These are phyloP conservation scores for Pichia cactophila DNA, from an alignment of 1,139 yeast species.

Conservation along the genomic window DNA sequence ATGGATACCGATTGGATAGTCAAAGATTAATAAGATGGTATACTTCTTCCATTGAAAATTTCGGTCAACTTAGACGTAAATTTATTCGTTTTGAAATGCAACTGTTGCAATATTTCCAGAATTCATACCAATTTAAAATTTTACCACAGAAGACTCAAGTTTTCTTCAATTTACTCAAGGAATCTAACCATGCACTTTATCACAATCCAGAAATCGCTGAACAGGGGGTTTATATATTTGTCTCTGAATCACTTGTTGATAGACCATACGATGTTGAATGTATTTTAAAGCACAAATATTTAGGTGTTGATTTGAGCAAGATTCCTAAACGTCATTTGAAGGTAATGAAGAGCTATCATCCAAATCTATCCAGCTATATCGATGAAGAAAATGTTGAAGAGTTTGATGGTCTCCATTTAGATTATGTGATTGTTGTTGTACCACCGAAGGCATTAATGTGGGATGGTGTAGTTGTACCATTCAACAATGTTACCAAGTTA, in stretches of 20 bases:
- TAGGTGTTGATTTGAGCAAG: conserved; percentile 27
- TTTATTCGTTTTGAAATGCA: conserved; percentile 64
- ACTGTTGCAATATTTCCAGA: conserved; percentile 65
- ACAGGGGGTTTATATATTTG: conserved; percentile 69
- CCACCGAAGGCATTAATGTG: conserved; percentile 84
- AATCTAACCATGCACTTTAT: conserved; percentile 69
- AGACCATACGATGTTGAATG: conserved; percentile 33
- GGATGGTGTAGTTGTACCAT: conserved; percentile 73
- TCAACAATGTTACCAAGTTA: conserved; percentile 32
- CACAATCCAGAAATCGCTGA: conserved; percentile 52
- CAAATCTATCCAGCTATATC: conserved; percentile 11
- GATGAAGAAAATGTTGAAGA: conserved; percentile 34
- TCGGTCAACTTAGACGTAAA: conserved; percentile 80
- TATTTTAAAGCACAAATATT: conserved; percentile 25
- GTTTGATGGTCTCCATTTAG: conserved; percentile 19
- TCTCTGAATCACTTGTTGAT: conserved; percentile 47
- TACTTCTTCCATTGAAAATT: conserved; percentile 73
- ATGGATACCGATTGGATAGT: conserved; percentile 34
- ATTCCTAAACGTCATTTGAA: conserved; percentile 27
- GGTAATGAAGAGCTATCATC: conserved; percentile 14
- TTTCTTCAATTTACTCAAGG: conserved; percentile 50
- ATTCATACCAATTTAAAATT: conserved; percentile 63
- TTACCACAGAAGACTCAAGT: conserved; percentile 47
- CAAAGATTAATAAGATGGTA: conserved; percentile 74
- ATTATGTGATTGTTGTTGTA: conserved; percentile 67